Base-by-base conservation (phyloP, 352 stramenopile species). In the Globisporangium alternatum region DNA sequence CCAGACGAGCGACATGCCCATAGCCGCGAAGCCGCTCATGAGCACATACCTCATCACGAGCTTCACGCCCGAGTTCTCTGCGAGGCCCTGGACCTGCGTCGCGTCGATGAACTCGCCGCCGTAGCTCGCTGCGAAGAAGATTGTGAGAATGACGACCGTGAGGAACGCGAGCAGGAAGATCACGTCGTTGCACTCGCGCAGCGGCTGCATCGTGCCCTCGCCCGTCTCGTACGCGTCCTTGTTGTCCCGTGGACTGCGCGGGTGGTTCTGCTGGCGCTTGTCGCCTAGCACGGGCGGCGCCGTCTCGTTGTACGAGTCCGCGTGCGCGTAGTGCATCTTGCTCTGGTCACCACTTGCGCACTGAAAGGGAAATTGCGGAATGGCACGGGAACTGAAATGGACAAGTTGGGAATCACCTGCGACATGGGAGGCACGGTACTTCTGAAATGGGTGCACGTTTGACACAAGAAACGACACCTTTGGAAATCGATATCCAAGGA, bases 81-180 rank as follows among this genome's bases (percentile, higher is more conserved):
- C 47, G 7, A 81, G 25, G 10, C 71, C 77, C 31, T 82, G 35
- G 35, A 86, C 65, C 10, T 82, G 80, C 9, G 79, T 76, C n/a
- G 76, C 62, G 21, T 78, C 68, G 21, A 90, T 78, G 56, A 91
- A 80, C 21, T 91, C 78, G 43, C 70, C 60, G 67, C 82, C 85
- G 72, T 91, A 91, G 35, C 70, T 84, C 60, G 51, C 76, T 3
- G 76, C 78, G 49, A 89, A 86, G 52, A 77, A 67, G 21, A 67
- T 55, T 22, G 63, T 31, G 81, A 90, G 63, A 33, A 78, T 60
- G 10, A 89, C 74, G 49, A 88, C 61, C 17, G 71, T 68, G 21
- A 92, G 37, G 71, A 94, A 88, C n/a, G 83, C 67, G 35, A 90
- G 37, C 12, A 88, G 60, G 56, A 93, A 91, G 64, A 93, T 75